A percentile compares a stretch with the other conserved stretches of the same genome.
phyloP scores from a whole-genome alignment of 2,329 filamentous ascomycete species.

The Neocatenulostroma microsporum region DNA sequence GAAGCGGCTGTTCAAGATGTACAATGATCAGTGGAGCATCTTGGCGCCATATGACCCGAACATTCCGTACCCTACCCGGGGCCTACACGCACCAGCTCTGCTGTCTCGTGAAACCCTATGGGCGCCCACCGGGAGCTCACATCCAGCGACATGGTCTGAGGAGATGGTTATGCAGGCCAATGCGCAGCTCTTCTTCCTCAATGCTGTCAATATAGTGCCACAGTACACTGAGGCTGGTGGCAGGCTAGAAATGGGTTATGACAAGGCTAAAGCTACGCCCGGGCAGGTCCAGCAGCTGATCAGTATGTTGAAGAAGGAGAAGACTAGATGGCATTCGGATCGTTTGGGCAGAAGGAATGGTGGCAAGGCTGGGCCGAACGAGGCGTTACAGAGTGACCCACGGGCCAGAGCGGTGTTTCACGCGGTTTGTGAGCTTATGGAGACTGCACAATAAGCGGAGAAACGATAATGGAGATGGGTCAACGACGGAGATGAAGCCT shows the following conservation, averaged over 20 bases:
- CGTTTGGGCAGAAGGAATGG: conserved; percentile 24
- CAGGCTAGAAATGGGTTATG: conserved; percentile 20
- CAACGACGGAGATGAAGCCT: neutral
- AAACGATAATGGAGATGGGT: too few relatives aligned
- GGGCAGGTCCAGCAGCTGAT: conserved; percentile 20
- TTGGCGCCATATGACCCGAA: conserved; percentile 19
- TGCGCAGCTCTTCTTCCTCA: conserved; percentile 26
- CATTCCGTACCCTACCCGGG: conserved; percentile 25
- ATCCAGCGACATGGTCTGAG: conserved; percentile 23
- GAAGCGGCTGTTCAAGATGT: conserved; percentile 19
- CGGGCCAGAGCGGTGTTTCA: conserved; percentile 27
- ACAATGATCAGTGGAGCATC: conserved; percentile 23
- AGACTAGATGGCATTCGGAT: conserved; percentile 27
- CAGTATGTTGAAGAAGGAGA: conserved; percentile 27
- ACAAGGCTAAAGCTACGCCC: conserved; percentile 13
- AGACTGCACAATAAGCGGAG: conserved; percentile 12
- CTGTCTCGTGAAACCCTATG: conserved; percentile 19
- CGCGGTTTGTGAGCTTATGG: conserved; percentile 27
- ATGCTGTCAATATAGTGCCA: conserved; percentile 19
- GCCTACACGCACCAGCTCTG: conserved; percentile 20
- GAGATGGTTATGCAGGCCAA: conserved; percentile 28
- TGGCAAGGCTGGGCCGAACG: conserved; percentile 15
- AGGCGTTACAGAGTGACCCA: conserved; percentile 23
- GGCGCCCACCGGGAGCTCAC: conserved; percentile 17
- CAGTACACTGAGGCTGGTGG: conserved; percentile 19